Evolutionary conservation across 257 asterid genomes (phyloP), one percentile per base, ranked within the genome.

Genomic region (Plantago major): DNA sequence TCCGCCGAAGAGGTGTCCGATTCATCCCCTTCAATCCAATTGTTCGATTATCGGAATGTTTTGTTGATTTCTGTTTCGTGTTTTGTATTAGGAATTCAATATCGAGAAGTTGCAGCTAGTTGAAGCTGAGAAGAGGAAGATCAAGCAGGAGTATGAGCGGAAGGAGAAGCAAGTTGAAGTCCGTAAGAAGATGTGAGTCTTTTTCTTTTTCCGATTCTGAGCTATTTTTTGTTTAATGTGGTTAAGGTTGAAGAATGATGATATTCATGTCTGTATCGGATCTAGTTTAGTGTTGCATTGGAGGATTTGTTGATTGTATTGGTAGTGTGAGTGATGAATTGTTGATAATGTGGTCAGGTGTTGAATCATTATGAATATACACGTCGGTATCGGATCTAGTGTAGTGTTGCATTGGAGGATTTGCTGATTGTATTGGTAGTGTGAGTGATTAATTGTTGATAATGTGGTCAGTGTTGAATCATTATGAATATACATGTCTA

Each of bases 81-180:
- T 51, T 30, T 65, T 53, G 45, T 1, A 22, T 22, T 22, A 90
- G 96, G 97, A 90, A 74, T 87, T 86, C 94, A 87, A 87, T 67
- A 90, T 90, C 68, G 97, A 87, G 84, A 90, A 90, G 74, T 58
- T 90, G 75, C 96, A 90, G 65, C 66, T 90, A 74, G 93, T 87
- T 16, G 96, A 90, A 66, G 93, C 89, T 7, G 97, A 90, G 79
- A 90, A 90, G 90, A 87, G 82, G 73, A 90, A 87, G 81, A 88
- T 87, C 76, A 81, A 79, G 42, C 95, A 83, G 16, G 97, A 90
- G 76, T 87, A 78, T 28, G 96, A 87, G 76, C 90, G 95, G 63
- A 90, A 90, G 71, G 83, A 84, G 71, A 84, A 84, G 55, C 95
- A 84, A 87, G 90, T 84, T 65, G 81, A 84, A 67, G 74, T 87